phyloP scores from a whole-genome alignment of 1,139 yeast species.

The Meyerozyma carpophila region DNA sequence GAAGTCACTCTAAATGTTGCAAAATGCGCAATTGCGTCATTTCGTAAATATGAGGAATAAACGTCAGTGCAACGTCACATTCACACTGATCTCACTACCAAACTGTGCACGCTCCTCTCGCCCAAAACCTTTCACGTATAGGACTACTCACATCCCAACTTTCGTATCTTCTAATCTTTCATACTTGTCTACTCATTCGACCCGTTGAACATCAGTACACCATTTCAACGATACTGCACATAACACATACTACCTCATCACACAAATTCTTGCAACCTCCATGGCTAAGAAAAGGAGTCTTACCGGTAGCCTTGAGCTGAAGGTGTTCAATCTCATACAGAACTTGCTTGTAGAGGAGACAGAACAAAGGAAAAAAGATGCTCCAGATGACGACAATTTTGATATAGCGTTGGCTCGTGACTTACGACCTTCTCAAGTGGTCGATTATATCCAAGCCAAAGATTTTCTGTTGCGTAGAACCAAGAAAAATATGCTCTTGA shows the following conservation, averaged over 20 bases:
- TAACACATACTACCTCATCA: not conserved
- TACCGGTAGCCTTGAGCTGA: conserved; percentile 40
- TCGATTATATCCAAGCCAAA: conserved; percentile 50
- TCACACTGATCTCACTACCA: no score
- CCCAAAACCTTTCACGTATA: no score
- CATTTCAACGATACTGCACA: not conserved
- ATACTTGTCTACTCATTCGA: no score
- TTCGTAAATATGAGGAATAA: not conserved
- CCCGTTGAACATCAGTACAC: not conserved
- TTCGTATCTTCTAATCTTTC: no score
- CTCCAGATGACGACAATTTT: conserved; percentile 10
- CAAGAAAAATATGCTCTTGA: conserved; percentile 53
- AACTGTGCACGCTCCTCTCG: no score
- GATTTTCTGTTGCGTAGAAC: conserved; percentile 65
- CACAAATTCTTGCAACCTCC: not conserved
- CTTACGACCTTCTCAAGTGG: conserved; percentile 43
- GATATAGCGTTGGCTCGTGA: conserved; percentile 57
- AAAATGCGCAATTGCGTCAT: not conserved
- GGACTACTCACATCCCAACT: no score
- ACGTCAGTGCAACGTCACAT: not conserved
- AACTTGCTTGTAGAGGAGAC: conserved; percentile 49
- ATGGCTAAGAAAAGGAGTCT: conserved; percentile 16
- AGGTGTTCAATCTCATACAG: conserved; percentile 45
- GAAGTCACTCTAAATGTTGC: not conserved
- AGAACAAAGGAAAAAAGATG: conserved; percentile 29